Percentiles rank a stretch among this genome's conserved stretches.
Conservation (phyloP, 306 rosid genomes). For the Geum urbanum region DNA sequence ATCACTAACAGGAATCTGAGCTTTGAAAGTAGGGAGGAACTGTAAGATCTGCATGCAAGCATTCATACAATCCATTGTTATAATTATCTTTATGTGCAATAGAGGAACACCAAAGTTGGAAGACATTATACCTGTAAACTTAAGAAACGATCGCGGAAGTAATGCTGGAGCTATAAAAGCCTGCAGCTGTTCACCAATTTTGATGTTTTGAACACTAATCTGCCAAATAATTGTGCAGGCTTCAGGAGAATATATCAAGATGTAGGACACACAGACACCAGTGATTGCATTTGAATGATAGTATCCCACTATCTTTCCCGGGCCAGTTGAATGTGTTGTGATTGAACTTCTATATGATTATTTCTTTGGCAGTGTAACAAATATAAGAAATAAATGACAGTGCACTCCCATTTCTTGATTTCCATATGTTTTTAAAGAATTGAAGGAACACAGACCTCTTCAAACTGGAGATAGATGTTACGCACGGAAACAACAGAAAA, state of each 20-base stretch:
- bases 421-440: slow-evolving; percentile 9
- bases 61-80: background rate
- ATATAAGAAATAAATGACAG: background rate
- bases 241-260: slow-evolving; percentile 18
- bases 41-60: slow-evolving; percentile 62
- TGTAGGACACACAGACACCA: background rate
- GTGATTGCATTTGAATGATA: background rate
- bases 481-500: slow-evolving; percentile 65
- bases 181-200: slow-evolving; percentile 70
- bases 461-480: slow-evolving; percentile 80
- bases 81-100: background rate
- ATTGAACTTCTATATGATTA: background rate
- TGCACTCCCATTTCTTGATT: background rate
- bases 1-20: slow-evolving; percentile 65
- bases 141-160: slow-evolving; percentile 77
- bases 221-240: slow-evolving; percentile 40
- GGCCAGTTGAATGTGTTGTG: background rate
- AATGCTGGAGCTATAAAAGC: slow-evolving; percentile 88
- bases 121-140: slow-evolving; percentile 62
- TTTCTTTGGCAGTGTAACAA: background rate
- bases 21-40: slow-evolving; percentile 66
- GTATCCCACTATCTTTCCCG: background rate
- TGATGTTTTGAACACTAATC: slow-evolving; percentile 74
- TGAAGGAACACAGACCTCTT: slow-evolving; percentile 55
- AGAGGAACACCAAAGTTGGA: background rate